Base-by-base conservation (phyloP, 257 asterid genomes). In the Cruciata laevipes region DNA sequence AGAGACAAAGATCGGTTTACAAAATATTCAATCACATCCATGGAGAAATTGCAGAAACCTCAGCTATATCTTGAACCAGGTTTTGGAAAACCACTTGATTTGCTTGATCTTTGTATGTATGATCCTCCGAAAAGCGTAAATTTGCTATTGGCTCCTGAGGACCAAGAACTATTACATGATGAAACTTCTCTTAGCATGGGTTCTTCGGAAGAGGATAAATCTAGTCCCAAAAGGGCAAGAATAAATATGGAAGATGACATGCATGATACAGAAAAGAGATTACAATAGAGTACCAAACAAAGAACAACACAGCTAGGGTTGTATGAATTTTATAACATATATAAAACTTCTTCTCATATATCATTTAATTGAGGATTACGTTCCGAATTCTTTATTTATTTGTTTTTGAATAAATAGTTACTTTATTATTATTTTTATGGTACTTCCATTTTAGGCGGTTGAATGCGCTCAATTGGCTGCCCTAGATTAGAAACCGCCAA, bases 1-100 rank as follows among this genome's bases (percentile, higher is more conserved):
- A 84, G 89, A 76, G 99, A 94, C 73, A 89, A 83, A 63, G 99
- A 92, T 73, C 76, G 98, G 98, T 86, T 89, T 77, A 81, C 92
- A 63, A 89, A 86, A 75, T 92, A 92, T 78, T 69, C 84, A 65
- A 83, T 83, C 56, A 89, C 97, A 17, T 87, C 96, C 18, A 73
- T 92, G 90, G 98, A 92, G 91, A 92, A 92, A 77, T 72, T 83
- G 69, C 92, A 95, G 88, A 92, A 92, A 78, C 97, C 98, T 67
- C 91, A 86, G 77, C 83, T 92, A 44, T 74, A 92, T 52, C 91
- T 92, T 71, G 97, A 92, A 73, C 98, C 98, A 33, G 98, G 89
- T 82, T 85, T 92, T 31, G 98, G 97, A 72, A 92, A 87, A 73
- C 97, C 98, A 1, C 87, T 89, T 82, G 98, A 92, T 83, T 87